Conservation (phyloP, 352 stramenopile genomes). For the Elongisporangium anandrum region DNA sequence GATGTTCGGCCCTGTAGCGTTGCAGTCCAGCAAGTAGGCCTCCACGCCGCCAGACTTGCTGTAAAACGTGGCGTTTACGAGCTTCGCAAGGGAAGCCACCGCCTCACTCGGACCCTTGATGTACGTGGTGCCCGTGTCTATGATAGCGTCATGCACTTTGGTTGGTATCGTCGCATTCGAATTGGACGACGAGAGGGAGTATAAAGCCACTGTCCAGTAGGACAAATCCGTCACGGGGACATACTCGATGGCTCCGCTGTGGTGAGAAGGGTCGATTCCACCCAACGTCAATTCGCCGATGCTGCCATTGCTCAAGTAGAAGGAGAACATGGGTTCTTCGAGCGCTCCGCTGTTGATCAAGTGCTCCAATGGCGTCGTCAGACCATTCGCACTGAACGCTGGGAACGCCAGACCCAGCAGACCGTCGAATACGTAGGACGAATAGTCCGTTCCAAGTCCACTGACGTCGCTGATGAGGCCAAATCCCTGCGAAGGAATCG, state of each 20-base stretch:
- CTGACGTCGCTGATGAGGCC: constrained; percentile 95
- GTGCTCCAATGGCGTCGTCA: constrained; percentile 93
- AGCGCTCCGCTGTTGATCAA: constrained; percentile 88
- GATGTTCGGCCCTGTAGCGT: constrained; percentile 85
- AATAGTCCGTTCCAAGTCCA: constrained; percentile 93
- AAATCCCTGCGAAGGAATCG: constrained; percentile 88
- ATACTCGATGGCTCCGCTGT: constrained; percentile 91
- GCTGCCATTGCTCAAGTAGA: constrained; percentile 92
- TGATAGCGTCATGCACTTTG: constrained; percentile 77
- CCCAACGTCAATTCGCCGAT: constrained; percentile 77
- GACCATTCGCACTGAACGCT: constrained; percentile 88
- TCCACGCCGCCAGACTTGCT: constrained; percentile 53
- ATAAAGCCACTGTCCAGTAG: constrained; percentile 77
- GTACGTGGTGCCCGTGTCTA: constrained; percentile 96
- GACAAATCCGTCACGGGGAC: constrained; percentile 73
- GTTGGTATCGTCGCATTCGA: constrained; percentile 30
- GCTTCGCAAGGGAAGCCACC: constrained; percentile 82
- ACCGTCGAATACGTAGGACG: constrained; percentile 96
- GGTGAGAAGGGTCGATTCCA: constrained; percentile 86
- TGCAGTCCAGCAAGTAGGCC: constrained; percentile 95
- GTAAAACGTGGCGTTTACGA: constrained; percentile 88
- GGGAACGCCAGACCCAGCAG: constrained; percentile 97
- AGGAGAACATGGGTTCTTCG: constrained; percentile 92
- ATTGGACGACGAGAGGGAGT: constrained; percentile 48
- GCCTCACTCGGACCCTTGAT: constrained; percentile 90